Percentiles rank a stretch among this genome's conserved stretches.
Evolutionary conservation across 352 stramenopile genomes (phyloP).

Genomic region (Phytopythium kandeliae): DNA sequence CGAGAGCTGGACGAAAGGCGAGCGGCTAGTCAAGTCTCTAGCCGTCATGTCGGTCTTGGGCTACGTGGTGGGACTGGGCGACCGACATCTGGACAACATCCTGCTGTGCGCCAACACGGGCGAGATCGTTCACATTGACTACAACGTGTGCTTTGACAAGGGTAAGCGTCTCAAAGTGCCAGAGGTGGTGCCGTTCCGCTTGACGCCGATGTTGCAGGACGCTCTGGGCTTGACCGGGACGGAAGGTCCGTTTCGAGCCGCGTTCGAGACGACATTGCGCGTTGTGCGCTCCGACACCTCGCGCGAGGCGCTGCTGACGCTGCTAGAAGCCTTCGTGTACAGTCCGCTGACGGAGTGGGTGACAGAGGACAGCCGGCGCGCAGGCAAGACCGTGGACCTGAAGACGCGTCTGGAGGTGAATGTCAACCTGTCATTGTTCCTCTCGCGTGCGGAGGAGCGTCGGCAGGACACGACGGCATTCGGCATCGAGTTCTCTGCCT

Average conservation of each 20-base stretch:
- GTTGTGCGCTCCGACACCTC: constrained; percentile 56
- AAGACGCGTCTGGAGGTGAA: constrained; percentile 79
- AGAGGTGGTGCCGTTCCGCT: constrained; percentile 88
- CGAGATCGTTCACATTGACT: constrained; percentile 90
- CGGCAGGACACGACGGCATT: constrained; percentile 54
- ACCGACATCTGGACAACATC: constrained; percentile 91
- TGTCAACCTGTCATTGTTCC: constrained; percentile 82
- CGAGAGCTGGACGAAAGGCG: constrained; percentile 54
- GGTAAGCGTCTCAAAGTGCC: constrained; percentile 82
- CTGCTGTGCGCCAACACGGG: constrained; percentile 72
- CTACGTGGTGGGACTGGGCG: constrained; percentile 86
- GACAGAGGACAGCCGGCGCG: constrained; percentile 27
- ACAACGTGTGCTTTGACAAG: constrained; percentile 92
- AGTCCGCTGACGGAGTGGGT: constrained; percentile 80
- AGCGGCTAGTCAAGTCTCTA: constrained; percentile 59
- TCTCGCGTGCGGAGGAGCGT: constrained; percentile 73
- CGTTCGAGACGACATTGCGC: constrained; percentile 70
- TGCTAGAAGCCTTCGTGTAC: constrained; percentile 86
- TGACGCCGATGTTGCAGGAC: constrained; percentile 80
- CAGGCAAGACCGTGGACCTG: constrained; percentile 26
- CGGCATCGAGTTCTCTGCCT: constrained; percentile 26
- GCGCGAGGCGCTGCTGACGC: constrained; percentile 60
- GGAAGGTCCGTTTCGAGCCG: constrained; percentile 63
- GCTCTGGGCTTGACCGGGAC: constrained; percentile 69
- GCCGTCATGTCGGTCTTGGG: constrained; percentile 87